Evolutionary conservation across 2,329 filamentous ascomycete species (phyloP).

Genomic region (Ceratocystis colombiana): DNA sequence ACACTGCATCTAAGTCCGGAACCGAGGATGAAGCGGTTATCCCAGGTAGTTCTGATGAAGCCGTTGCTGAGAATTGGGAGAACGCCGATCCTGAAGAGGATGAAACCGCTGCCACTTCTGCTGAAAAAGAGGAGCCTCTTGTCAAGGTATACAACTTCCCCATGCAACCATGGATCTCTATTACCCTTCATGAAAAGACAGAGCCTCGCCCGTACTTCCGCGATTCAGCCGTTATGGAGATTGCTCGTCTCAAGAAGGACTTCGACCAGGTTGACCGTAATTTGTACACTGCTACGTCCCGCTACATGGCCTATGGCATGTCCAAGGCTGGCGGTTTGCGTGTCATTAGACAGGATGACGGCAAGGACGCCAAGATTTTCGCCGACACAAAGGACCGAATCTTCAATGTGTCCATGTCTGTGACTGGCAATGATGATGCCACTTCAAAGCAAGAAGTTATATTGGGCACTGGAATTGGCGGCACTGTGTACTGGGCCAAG

Average conservation of each 20-base stretch:
- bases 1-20: constrained; percentile 19
- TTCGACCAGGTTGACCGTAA: constrained; percentile 96
- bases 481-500: constrained; percentile 91
- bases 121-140: constrained; percentile 23
- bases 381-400: constrained; percentile 85
- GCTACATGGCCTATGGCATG: constrained; percentile 89
- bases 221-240: constrained; percentile 76
- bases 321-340: constrained; percentile 86
- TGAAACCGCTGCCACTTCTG: constrained; percentile 47
- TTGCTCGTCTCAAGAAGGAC: constrained; percentile 90
- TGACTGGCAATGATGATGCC: constrained; percentile 35
- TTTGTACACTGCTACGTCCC: constrained; percentile 76
- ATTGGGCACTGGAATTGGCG: constrained; percentile 86
- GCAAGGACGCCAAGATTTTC: constrained; percentile 83
- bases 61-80: constrained; percentile 79
- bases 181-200: constrained; percentile 56
- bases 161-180: constrained; percentile 90
- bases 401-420: constrained; percentile 82
- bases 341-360: constrained; percentile 89
- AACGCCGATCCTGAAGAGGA: constrained; percentile 66
- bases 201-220: constrained; percentile 56
- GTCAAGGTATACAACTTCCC: constrained; percentile 91
- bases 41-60: constrained; percentile 15
- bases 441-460: constrained; percentile 60
- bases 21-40: constrained; percentile 16